Base-by-base conservation (phyloP, 2,329 filamentous ascomycete species). In the Truncatella angustata region DNA sequence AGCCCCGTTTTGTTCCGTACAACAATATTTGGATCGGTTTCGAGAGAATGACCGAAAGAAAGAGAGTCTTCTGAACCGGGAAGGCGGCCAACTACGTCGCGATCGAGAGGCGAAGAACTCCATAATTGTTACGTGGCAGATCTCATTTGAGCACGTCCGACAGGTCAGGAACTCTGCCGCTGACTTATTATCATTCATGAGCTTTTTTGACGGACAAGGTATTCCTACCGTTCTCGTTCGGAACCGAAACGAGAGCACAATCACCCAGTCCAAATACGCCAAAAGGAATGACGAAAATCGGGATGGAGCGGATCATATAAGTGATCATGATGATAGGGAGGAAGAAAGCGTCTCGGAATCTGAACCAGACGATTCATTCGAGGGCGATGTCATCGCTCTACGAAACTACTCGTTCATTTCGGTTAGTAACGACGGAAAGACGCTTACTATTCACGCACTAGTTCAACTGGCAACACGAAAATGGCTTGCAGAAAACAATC, bases 181-280 rank as follows among this genome's bases (percentile, higher is more conserved):
- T 3, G 58, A 73, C 14, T 57, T 78, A 7, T 55, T 79, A 0
- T 73, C 72, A 1, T 63, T 78, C 4, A 72, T 78, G 70, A 75
- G 73, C 63, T 71, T 74, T 53, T 78, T 74, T 55, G 66, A 78
- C 47, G 61, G 63, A 18, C 68, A 76, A 55, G 69, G 47, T 44
- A 47, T 34, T 35, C 24, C 43, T 7, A 21, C 47, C 3, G 12
- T 14, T 18, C 24, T 47, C 32, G 36, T 4, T 7, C 14, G 20
- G 20, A 24, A 3, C 16, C 26, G 2, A 12, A 34, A 14, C 10
- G 20, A 3, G n/a, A 35, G n/a, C 5, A 16, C 2, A 30, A 36
- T 21, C n/a, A 14, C n/a, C 28, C 26, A 18, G 45, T n/a, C 14
- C 14, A 45, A 32, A 24, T 16, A 20, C 3, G 37, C 2, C 4